phyloP scores from a whole-genome alignment of 2,329 filamentous ascomycete species.

The Cladobotryum protrusum region DNA sequence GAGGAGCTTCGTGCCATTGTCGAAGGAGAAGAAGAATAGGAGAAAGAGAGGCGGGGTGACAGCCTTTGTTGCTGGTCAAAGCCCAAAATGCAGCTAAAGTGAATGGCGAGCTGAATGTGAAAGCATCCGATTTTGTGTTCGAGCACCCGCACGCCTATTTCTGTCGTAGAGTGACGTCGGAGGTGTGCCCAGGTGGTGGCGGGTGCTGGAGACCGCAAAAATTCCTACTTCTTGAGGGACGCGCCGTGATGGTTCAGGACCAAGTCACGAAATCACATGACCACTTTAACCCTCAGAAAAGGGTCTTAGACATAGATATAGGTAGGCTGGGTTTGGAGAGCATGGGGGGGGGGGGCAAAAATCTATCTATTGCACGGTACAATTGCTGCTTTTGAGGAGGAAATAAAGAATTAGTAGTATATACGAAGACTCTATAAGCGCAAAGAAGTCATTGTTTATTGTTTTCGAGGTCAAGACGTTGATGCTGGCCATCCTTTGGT shows the following conservation, averaged over 20 bases:
- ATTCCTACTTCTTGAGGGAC: constrained; percentile 7
- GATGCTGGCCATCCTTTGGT: too few relatives aligned
- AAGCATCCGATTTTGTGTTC: background rate
- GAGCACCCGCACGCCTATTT: constrained; percentile 4
- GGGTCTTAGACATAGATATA: background rate
- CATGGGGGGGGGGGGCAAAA: too few relatives aligned
- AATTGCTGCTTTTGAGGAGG: too few relatives aligned
- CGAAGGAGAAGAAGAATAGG: constrained; percentile 4
- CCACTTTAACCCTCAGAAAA: constrained; percentile 7
- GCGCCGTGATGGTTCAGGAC: constrained; percentile 6
- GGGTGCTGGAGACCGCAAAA: constrained; percentile 11
- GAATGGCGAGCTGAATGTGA: constrained; percentile 7
- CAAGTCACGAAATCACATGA: constrained; percentile 15
- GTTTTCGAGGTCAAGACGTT: too few relatives aligned
- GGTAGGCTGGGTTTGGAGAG: too few relatives aligned
- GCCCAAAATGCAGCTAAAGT: constrained; percentile 2
- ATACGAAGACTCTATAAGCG: too few relatives aligned
- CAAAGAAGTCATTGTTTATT: too few relatives aligned
- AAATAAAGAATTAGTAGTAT: too few relatives aligned
- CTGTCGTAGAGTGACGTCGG: constrained; percentile 4
- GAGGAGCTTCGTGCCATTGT: constrained; percentile 26
- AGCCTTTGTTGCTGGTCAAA: constrained; percentile 8
- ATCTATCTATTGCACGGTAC: background rate
- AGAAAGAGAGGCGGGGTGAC: constrained; percentile 10
- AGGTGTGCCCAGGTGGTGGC: constrained; percentile 1